phyloP scores from a whole-genome alignment of 2,329 filamentous ascomycete species.

The Torrubiellomyces zombiae region DNA sequence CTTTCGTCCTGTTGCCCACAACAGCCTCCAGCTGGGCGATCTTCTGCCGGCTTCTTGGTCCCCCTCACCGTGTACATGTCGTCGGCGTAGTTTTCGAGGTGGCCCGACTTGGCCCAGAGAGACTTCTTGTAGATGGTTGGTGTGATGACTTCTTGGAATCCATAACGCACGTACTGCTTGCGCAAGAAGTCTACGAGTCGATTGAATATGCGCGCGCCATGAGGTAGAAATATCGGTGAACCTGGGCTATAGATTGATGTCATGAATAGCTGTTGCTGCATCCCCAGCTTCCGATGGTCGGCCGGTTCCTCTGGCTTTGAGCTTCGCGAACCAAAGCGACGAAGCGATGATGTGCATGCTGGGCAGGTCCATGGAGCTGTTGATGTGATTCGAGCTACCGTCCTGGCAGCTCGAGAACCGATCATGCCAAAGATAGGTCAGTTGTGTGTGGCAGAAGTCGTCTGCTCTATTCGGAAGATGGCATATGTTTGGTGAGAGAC shows the following conservation, averaged over 20 bases:
- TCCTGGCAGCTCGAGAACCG: constrained; percentile 9
- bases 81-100: constrained; percentile 78
- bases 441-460: no score
- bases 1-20: constrained; percentile 15
- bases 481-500: no score
- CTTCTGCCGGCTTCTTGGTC: constrained; percentile 14
- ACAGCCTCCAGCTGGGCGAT: constrained; percentile 9
- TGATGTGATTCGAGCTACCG: constrained; percentile 6
- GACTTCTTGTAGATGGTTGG: constrained; percentile 84
- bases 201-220: constrained; percentile 70
- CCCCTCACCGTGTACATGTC: constrained; percentile 78
- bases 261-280: constrained; percentile 61
- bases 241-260: constrained; percentile 69
- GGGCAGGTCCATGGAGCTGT: constrained; percentile 15
- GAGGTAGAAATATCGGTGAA: constrained; percentile 69
- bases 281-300: constrained; percentile 43
- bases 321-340: constrained; percentile 14
- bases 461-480: no score
- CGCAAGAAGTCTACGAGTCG: constrained; percentile 68
- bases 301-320: constrained; percentile 18
- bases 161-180: constrained; percentile 68
- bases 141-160: constrained; percentile 77
- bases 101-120: constrained; percentile 71
- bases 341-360: constrained; percentile 13
- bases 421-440: constrained; percentile 12